Percentiles rank a stretch among this genome's conserved stretches.
These are phyloP conservation scores for Penicillium canescens DNA, from an alignment of 495 filamentous ascomycete species.

Conservation along the genomic window DNA sequence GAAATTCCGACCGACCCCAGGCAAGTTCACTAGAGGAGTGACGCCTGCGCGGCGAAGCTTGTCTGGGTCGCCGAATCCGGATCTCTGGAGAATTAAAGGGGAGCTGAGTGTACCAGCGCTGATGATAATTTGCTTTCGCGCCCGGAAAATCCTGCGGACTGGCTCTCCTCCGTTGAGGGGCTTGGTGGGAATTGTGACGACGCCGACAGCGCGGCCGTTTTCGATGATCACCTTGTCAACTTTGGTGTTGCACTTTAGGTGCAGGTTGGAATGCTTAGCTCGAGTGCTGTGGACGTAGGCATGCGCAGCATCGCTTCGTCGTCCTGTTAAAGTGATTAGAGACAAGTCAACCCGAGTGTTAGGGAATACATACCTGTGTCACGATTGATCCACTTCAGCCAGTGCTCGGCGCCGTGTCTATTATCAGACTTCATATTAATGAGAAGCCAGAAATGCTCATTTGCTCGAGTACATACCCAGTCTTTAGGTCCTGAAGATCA, in stretches of 20 bases:
- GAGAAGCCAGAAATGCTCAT: too few species aligned
- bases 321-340: constrained; percentile 23
- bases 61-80: constrained; percentile 68
- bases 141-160: constrained; percentile 59
- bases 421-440: not conserved
- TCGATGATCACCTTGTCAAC: constrained; percentile 81
- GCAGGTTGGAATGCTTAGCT: constrained; percentile 66
- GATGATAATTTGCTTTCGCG: constrained; percentile 76
- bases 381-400: constrained; percentile 70
- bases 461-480: constrained; percentile 43
- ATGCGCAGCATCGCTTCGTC: constrained; percentile 69
- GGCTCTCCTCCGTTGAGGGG: constrained; percentile 49
- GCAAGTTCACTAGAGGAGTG: constrained; percentile 72
- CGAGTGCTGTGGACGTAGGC: constrained; percentile 72
- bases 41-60: constrained; percentile 71
- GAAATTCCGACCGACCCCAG: constrained; percentile 80
- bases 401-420: constrained; percentile 41
- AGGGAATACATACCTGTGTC: constrained; percentile 45
- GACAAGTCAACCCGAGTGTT: not conserved
- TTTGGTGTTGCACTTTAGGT: constrained; percentile 77
- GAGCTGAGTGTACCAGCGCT: constrained; percentile 80
- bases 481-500: constrained; percentile 68
- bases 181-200: constrained; percentile 57
- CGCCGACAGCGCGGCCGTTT: constrained; percentile 63
- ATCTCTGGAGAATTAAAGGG: constrained; percentile 75